Percentiles rank a stretch among this genome's conserved stretches.
Conservation (phyloP, 352 stramenopile species). For the Globisporangium spinosum region DNA sequence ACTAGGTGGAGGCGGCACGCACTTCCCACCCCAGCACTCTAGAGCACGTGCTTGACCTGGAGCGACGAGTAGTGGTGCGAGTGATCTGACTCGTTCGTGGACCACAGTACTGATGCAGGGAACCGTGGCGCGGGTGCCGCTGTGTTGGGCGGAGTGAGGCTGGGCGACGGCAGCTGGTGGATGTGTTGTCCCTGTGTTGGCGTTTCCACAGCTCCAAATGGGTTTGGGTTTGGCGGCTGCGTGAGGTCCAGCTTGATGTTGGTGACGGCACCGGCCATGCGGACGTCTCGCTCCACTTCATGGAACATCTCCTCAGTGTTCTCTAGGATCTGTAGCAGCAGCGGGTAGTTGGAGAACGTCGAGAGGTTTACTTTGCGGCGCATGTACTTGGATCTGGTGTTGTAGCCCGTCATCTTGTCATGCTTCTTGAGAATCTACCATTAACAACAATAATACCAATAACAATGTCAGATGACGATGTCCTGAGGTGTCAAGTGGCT, state of each 20-base stretch:
- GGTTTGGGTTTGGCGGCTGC: slow-evolving; percentile 14
- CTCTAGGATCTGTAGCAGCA: slow-evolving; percentile 67
- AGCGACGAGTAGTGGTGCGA: slow-evolving; percentile 3
- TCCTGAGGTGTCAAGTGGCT: not conserved
- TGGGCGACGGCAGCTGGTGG: slow-evolving; percentile 35
- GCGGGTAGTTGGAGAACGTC: slow-evolving; percentile 73
- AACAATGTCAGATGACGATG: not conserved
- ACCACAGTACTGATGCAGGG: slow-evolving; percentile 47
- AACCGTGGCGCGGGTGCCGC: slow-evolving; percentile 34
- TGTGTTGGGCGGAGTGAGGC: slow-evolving; percentile 43
- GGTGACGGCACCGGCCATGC: slow-evolving; percentile 46
- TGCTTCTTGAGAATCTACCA: slow-evolving; percentile 78
- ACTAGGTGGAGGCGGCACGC: not conserved
- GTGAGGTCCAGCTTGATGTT: slow-evolving; percentile 57
- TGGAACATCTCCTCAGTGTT: slow-evolving; percentile 81
- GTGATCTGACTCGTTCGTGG: slow-evolving; percentile 25
- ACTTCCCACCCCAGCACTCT: not conserved
- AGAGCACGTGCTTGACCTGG: slow-evolving; percentile 10
- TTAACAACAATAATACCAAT: not conserved
- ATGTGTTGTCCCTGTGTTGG: slow-evolving; percentile 29
- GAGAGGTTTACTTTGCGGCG: slow-evolving; percentile 75
- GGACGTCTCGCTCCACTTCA: slow-evolving; percentile 55
- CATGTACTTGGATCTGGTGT: slow-evolving; percentile 86
- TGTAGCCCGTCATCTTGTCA: slow-evolving; percentile 84
- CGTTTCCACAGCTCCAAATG: slow-evolving; percentile 23